Evolutionary conservation across 1,284 basidiomycete species (phyloP).

Genomic region (Apiotrichum domesticum): DNA sequence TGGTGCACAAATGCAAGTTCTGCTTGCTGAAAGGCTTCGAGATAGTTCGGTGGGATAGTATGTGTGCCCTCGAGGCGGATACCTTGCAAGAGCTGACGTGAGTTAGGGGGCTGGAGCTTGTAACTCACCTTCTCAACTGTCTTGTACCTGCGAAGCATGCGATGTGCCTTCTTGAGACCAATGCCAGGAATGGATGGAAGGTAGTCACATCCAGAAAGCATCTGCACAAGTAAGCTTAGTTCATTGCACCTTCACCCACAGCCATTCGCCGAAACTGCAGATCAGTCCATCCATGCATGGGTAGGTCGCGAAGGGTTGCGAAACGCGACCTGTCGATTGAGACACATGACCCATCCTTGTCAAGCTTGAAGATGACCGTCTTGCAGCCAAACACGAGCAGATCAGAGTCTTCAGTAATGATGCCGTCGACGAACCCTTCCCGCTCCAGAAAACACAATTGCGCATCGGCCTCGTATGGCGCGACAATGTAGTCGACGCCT

Average conservation of each 20-base stretch:
- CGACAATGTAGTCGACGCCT: constrained; percentile 77
- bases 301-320: constrained; percentile 64
- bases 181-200: constrained; percentile 92
- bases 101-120: not conserved
- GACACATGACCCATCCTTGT: constrained; percentile 68
- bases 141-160: constrained; percentile 73
- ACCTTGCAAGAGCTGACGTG: constrained; percentile 55
- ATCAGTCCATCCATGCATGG: constrained; percentile 85
- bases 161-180: constrained; percentile 92
- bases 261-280: constrained; percentile 89
- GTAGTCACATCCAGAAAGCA: constrained; percentile 96
- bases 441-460: constrained; percentile 91
- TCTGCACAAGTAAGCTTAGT: constrained; percentile 43
- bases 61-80: constrained; percentile 80
- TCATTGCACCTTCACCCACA: constrained; percentile 26
- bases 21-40: constrained; percentile 62
- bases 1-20: constrained; percentile 94
- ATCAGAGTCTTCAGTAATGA: constrained; percentile 98
- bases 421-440: constrained; percentile 74
- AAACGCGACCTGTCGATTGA: constrained; percentile 75
- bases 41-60: constrained; percentile 68
- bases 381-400: constrained; percentile 93
- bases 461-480: constrained; percentile 97
- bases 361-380: constrained; percentile 71
- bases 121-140: constrained; percentile 68